Conservation (phyloP, 2,329 filamentous ascomycete species). For the Epichloe brachyelytri region DNA sequence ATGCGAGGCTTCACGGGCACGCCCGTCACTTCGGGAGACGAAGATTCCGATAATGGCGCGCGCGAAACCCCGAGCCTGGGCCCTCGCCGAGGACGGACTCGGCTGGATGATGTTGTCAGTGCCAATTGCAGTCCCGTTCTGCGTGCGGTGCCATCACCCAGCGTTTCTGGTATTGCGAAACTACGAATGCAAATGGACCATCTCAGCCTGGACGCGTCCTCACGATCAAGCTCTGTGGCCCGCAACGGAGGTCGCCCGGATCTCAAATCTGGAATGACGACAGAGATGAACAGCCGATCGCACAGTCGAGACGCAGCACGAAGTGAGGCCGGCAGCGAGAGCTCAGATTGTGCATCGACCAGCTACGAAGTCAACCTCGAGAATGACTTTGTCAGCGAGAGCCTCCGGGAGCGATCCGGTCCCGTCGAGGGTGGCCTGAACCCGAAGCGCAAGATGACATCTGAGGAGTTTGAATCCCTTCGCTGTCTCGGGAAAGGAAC, state of each 20-base stretch:
- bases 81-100: conserved; percentile 26
- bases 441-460: conserved; percentile 69
- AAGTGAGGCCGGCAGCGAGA: conserved; percentile 40
- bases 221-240: conserved; percentile 43
- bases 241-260: conserved; percentile 33
- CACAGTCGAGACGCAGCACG: conserved; percentile 42
- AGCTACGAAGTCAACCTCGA: conserved; percentile 80
- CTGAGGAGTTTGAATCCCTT: conserved; percentile 78
- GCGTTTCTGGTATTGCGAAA: conserved; percentile 63
- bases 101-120: conserved; percentile 45
- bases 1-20: conserved; percentile 45
- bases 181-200: conserved; percentile 72
- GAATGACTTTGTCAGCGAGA: conserved; percentile 69
- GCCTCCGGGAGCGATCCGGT: conserved; percentile 31
- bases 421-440: conserved; percentile 41
- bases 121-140: conserved; percentile 50
- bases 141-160: conserved; percentile 38
- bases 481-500: conserved; percentile 92
- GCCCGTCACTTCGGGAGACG: conserved; percentile 41
- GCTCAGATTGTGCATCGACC: conserved; percentile 54
- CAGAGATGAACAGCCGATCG: conserved; percentile 41
- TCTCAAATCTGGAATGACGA: conserved; percentile 29
- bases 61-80: conserved; percentile 25
- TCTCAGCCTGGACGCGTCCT: conserved; percentile 49
- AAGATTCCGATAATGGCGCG: conserved; percentile 39